Percentiles rank a stretch among this genome's conserved stretches.
Evolutionary conservation across 495 filamentous ascomycete genomes (phyloP).

Genomic region (Hypoxylon perforatum): DNA sequence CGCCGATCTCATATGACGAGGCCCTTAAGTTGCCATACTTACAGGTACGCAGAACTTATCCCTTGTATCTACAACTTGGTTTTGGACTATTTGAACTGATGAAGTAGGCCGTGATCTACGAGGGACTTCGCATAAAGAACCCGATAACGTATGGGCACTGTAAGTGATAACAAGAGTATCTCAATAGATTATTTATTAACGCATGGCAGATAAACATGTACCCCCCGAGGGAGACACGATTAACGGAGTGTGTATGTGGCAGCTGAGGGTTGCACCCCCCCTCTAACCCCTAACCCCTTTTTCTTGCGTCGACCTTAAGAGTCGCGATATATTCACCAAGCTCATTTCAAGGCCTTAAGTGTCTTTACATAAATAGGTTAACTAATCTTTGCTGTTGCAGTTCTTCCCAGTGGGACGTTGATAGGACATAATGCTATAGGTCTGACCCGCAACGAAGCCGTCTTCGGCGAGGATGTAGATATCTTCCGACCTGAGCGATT

Average conservation of each 20-base stretch:
- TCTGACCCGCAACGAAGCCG: slow-evolving; percentile 46
- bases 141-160: slow-evolving; percentile 40
- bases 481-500: slow-evolving; percentile 65
- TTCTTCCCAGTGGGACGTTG: slow-evolving; percentile 59
- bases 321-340: no score
- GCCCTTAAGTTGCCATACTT: slow-evolving; percentile 56
- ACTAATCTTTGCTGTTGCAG: no score
- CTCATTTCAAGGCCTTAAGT: no score
- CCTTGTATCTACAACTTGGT: not conserved
- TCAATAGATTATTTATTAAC: not conserved
- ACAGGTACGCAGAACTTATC: slow-evolving; percentile 19
- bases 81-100: not conserved
- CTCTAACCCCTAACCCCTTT: no score
- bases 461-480: slow-evolving; percentile 53
- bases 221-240: slow-evolving; percentile 60
- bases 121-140: slow-evolving; percentile 57
- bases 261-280: no score
- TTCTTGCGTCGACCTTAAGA: no score
- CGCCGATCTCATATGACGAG: slow-evolving; percentile 53
- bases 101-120: slow-evolving; percentile 55
- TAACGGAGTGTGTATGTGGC: slow-evolving; percentile 43
- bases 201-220: slow-evolving; percentile 45
- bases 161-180: not conserved
- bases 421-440: slow-evolving; percentile 55
- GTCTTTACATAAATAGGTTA: no score